Conservation (phyloP, 257 asterid species). For the Solanum peruvianum region DNA sequence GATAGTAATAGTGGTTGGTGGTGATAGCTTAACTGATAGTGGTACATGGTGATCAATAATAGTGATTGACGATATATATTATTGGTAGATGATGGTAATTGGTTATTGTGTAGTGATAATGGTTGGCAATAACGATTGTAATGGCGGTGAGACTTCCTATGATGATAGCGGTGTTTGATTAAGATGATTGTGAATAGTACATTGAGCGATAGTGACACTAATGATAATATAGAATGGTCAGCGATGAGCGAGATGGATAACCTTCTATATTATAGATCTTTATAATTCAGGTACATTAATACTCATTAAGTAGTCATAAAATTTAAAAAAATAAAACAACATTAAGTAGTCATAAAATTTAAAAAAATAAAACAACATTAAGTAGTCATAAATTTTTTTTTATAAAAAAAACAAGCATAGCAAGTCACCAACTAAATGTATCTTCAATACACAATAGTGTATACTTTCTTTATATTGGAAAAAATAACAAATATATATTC, state of each 20-base stretch:
- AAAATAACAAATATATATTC: too few relatives aligned
- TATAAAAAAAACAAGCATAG: too few relatives aligned
- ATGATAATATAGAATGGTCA: background rate
- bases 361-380: background rate
- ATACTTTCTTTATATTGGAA: background rate
- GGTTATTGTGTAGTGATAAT: background rate
- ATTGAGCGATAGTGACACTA: background rate
- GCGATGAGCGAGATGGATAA: background rate
- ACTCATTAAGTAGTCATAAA: background rate
- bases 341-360: too few relatives aligned
- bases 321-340: too few relatives aligned
- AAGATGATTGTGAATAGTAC: background rate
- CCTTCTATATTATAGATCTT: background rate
- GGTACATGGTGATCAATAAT: background rate
- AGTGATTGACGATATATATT: background rate
- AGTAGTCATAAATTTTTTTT: background rate
- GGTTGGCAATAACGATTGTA: background rate
- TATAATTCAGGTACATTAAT: background rate
- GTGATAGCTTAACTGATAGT: background rate
- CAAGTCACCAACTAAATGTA: background rate
- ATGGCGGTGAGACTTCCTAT: rapidly evolving
- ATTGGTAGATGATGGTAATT: background rate
- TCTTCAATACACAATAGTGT: background rate
- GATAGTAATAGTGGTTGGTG: background rate
- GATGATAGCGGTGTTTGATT: background rate